These are phyloP conservation scores for Alternaria arbusti DNA, from an alignment of 2,329 filamentous ascomycete species.

Conservation along the genomic window DNA sequence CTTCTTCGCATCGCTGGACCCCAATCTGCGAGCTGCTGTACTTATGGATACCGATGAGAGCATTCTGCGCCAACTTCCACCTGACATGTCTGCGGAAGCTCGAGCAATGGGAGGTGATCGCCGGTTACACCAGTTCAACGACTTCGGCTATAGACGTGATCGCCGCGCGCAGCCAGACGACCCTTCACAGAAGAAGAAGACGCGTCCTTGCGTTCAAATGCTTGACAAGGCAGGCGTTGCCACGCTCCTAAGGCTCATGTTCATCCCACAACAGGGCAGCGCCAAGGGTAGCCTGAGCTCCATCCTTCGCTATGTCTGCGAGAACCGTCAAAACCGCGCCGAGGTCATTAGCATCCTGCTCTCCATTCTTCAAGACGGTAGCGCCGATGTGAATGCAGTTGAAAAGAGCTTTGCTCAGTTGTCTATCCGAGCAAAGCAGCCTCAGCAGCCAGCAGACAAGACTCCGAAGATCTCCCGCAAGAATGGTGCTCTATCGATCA, in stretches of 20 bases:
- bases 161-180: slow-evolving; percentile 53
- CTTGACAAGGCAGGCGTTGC: slow-evolving; percentile 94
- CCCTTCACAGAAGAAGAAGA: slow-evolving; percentile 67
- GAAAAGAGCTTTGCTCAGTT: slow-evolving; percentile 95
- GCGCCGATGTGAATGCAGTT: slow-evolving; percentile 88
- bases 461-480: slow-evolving; percentile 84
- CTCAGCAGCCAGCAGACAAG: slow-evolving; percentile 68
- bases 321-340: slow-evolving; percentile 93
- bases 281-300: slow-evolving; percentile 83
- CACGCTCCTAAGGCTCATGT: slow-evolving; percentile 97
- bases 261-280: slow-evolving; percentile 89
- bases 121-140: slow-evolving; percentile 61
- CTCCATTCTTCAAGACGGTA: slow-evolving; percentile 94
- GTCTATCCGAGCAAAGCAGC: slow-evolving; percentile 86
- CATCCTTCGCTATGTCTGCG: slow-evolving; percentile 88
- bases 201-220: slow-evolving; percentile 88
- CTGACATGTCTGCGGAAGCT: slow-evolving; percentile 85
- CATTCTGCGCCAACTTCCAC: slow-evolving; percentile 80
- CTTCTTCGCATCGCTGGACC: slow-evolving; percentile 89
- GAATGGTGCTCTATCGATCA: slow-evolving; percentile 67
- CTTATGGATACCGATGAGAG: slow-evolving; percentile 92
- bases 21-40: slow-evolving; percentile 82
- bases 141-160: slow-evolving; percentile 42
- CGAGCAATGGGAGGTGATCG: slow-evolving; percentile 69
- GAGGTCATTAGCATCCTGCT: slow-evolving; percentile 93